Evolutionary conservation across 768 basidiomycete species (phyloP).

Genomic region (Coprinellus aureogranulatus): DNA sequence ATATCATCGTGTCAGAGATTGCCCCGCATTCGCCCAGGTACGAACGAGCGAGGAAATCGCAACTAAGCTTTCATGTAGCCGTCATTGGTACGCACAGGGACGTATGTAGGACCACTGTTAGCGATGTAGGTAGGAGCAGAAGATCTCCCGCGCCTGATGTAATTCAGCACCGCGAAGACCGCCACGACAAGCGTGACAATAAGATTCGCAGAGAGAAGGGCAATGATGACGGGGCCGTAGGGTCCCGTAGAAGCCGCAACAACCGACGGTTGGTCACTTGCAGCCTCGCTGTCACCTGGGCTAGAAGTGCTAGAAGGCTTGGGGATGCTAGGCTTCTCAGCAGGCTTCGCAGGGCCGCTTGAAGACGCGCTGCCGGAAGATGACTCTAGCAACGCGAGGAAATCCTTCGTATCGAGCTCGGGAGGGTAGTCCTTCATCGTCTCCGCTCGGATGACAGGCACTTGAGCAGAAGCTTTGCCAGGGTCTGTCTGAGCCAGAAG

Average conservation of each 20-base stretch:
- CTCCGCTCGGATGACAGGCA: neutral
- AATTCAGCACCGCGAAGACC: constrained; percentile 2
- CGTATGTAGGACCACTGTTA: neutral
- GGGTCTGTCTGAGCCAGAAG: neutral
- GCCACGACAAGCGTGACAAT: constrained; percentile 1
- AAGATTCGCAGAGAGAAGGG: constrained; percentile 3
- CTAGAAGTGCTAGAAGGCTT: too few species aligned
- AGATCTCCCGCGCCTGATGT: neutral
- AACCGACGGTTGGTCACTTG: neutral
- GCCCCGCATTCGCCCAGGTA: too few species aligned
- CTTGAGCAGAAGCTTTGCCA: neutral
- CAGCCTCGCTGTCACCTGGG: neutral
- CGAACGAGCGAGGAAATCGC: too few species aligned
- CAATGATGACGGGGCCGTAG: constrained; percentile 3
- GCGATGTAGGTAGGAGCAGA: neutral
- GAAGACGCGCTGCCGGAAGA: too few species aligned
- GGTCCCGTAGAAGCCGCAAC: neutral
- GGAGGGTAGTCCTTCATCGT: neutral
- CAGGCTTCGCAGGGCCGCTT: too few species aligned
- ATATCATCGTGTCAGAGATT: too few species aligned
- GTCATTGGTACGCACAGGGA: neutral
- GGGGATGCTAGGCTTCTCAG: too few species aligned
- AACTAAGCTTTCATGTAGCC: neutral
- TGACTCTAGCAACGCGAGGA: too few species aligned
- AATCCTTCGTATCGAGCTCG: neutral